Conservation (phyloP, 2,329 filamentous ascomycete genomes). For the Colletotrichum tofieldiae region DNA sequence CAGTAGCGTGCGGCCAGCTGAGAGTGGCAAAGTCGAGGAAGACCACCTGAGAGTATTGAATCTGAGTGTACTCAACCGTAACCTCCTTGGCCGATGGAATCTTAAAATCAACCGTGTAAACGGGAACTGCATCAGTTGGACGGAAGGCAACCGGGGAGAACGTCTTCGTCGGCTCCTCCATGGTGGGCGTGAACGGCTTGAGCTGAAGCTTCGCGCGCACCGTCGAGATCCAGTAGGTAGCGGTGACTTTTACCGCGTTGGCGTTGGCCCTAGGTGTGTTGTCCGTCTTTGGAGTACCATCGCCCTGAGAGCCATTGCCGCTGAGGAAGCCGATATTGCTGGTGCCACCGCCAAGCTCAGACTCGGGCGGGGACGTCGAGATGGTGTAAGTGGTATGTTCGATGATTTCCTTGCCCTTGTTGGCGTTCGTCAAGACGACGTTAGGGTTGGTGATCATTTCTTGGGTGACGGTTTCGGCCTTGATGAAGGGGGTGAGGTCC, state of each 20-base stretch:
- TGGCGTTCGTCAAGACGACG: slow-evolving; percentile 49
- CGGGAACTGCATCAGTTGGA: neutral
- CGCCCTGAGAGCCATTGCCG: slow-evolving; percentile 39
- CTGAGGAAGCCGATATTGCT: slow-evolving; percentile 51
- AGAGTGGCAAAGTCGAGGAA: slow-evolving; percentile 31
- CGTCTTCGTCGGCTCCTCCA: neutral
- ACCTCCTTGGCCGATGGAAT: neutral
- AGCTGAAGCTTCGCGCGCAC: slow-evolving; percentile 3
- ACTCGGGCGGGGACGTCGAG: slow-evolving; percentile 43
- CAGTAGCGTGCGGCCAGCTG: slow-evolving; percentile 35
- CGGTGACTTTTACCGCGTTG: neutral
- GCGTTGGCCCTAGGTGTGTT: slow-evolving; percentile 2
- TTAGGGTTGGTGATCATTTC: slow-evolving; percentile 51
- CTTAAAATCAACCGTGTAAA: neutral
- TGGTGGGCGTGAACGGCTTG: neutral
- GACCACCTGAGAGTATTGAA: slow-evolving; percentile 55
- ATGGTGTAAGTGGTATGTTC: slow-evolving; percentile 51
- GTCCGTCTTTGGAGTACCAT: neutral
- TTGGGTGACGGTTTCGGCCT: slow-evolving; percentile 52
- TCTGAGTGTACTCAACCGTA: slow-evolving; percentile 48
- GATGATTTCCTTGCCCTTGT: slow-evolving; percentile 50
- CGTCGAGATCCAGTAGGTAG: slow-evolving; percentile 32
- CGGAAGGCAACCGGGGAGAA: slow-evolving; percentile 1
- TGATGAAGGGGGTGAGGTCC: slow-evolving; percentile 48
- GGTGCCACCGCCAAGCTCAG: slow-evolving; percentile 51